These are phyloP conservation scores for Plectosphaerella plurivora DNA, from an alignment of 2,329 filamentous ascomycete species.

Conservation along the genomic window DNA sequence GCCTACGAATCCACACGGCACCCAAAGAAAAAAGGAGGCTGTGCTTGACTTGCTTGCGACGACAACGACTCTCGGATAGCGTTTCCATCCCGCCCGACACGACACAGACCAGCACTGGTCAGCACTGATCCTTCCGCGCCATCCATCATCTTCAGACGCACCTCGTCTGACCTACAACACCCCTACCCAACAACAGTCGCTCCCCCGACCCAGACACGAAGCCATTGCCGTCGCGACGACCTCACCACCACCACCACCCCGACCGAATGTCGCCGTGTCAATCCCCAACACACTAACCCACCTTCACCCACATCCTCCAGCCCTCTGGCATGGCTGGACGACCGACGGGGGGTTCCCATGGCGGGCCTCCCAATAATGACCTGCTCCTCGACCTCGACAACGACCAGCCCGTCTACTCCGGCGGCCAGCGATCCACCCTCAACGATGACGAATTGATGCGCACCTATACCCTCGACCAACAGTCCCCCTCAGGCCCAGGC, in stretches of 20 bases:
- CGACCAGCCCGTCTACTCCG: slow-evolving; percentile 66
- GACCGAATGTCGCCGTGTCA: slow-evolving; percentile 25
- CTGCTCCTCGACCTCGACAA: slow-evolving; percentile 73
- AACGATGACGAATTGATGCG: slow-evolving; percentile 77
- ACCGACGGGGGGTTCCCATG: slow-evolving; percentile 40
- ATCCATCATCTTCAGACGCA: no score
- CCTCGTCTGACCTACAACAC: no score
- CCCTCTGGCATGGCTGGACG: slow-evolving; percentile 57
- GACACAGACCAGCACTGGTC: no score
- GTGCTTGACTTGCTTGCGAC: slow-evolving; percentile 5
- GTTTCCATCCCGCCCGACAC: background rate
- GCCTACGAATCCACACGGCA: background rate
- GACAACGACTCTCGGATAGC: background rate
- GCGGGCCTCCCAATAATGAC: slow-evolving; percentile 46
- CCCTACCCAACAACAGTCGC: no score
- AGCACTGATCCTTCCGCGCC: no score
- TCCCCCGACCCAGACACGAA: no score
- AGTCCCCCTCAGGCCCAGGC: slow-evolving; percentile 41
- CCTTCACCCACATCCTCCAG: slow-evolving; percentile 20
- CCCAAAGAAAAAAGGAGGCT: slow-evolving; percentile 6
- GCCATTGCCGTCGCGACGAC: no score
- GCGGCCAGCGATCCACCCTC: slow-evolving; percentile 71
- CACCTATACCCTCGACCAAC: slow-evolving; percentile 67
- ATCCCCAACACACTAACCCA: slow-evolving; percentile 18
- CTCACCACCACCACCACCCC: slow-evolving; percentile 6